Conservation (phyloP, 2,329 filamentous ascomycete genomes). For the Colletotrichum melonis region DNA sequence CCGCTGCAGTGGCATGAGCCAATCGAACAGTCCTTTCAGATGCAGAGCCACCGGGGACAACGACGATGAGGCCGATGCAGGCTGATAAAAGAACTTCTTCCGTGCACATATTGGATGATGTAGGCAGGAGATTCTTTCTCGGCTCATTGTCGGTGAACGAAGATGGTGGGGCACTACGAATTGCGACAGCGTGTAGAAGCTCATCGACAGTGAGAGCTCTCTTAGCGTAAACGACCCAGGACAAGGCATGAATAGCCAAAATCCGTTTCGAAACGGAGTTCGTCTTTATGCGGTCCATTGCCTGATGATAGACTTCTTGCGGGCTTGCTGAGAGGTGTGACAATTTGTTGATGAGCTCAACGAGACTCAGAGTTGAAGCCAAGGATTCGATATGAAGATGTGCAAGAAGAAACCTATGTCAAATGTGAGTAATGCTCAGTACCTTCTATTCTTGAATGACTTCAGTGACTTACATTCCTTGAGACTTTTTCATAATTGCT, state of each 20-base stretch:
- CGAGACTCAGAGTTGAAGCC: not conserved
- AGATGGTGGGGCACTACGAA: not conserved
- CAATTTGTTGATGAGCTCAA: not conserved
- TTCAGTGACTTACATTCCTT: constrained; percentile 7
- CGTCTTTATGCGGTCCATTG: not conserved
- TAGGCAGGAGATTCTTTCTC: not conserved
- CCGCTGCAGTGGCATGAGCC: not conserved
- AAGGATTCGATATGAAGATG: constrained; percentile 17
- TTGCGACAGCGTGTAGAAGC: constrained; percentile 10
- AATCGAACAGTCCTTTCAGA: not conserved
- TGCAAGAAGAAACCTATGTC: constrained; percentile 11
- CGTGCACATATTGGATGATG: not conserved
- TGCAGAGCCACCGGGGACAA: not conserved
- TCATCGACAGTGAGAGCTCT: constrained; percentile 7
- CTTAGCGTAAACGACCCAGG: not conserved
- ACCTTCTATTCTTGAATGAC: no score
- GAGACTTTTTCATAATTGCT: not conserved
- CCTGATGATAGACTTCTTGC: not conserved
- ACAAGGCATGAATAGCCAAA: constrained; percentile 1
- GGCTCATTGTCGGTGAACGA: not conserved
- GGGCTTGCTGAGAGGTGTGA: not conserved
- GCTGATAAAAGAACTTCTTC: constrained; percentile 6
- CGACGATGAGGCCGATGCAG: constrained; percentile 12
- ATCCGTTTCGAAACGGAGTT: not conserved
- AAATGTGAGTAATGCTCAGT: not conserved